Percentiles rank a stretch among this genome's conserved stretches.
phyloP scores from a whole-genome alignment of 75 land plant genomes.

The Pinus albicaulis region DNA sequence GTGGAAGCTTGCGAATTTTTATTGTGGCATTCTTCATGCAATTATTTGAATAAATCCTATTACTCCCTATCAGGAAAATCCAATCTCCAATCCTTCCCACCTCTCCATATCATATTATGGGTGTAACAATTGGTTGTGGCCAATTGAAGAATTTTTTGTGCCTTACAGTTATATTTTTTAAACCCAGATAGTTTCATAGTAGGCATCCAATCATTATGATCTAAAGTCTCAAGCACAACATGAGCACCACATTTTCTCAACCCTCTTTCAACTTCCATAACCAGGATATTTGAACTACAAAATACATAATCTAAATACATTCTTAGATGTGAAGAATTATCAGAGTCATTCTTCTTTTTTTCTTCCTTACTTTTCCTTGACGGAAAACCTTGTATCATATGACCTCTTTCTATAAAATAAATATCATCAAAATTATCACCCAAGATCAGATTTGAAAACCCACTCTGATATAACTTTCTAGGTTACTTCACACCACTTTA shows the following conservation, averaged over 20 bases:
- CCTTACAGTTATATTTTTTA: slow-evolving; percentile 47
- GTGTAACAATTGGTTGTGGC: slow-evolving; percentile 58
- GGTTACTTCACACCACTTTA: slow-evolving; percentile 27
- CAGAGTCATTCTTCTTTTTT: slow-evolving; percentile 17
- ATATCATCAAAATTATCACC: slow-evolving; percentile 24
- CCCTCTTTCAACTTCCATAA: slow-evolving; percentile 43
- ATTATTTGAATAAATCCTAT: slow-evolving; percentile 77
- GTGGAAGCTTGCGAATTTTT: slow-evolving; percentile 57
- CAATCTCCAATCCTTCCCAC: slow-evolving; percentile 87
- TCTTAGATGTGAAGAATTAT: slow-evolving; percentile 17
- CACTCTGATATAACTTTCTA: slow-evolving; percentile 48
- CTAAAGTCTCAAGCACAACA: slow-evolving; percentile 44
- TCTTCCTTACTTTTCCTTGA: slow-evolving; percentile 38
- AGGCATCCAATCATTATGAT: slow-evolving; percentile 59
- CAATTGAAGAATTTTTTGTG: slow-evolving; percentile 57
- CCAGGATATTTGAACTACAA: slow-evolving; percentile 64
- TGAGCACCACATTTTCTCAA: slow-evolving; percentile 66
- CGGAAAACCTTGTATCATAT: slow-evolving; percentile 22
- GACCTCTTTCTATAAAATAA: slow-evolving; percentile 26
- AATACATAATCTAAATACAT: slow-evolving; percentile 25
- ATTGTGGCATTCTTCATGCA: slow-evolving; percentile 81
- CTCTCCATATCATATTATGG: slow-evolving; percentile 93
- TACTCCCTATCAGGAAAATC: slow-evolving; percentile 85
- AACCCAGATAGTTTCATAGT: slow-evolving; percentile 40
- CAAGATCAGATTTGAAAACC: slow-evolving; percentile 38